Percentiles rank a stretch among this genome's conserved stretches.
These are phyloP conservation scores for Akanthomyces muscarius DNA, from an alignment of 2,329 filamentous ascomycete genomes.

Conservation along the genomic window DNA sequence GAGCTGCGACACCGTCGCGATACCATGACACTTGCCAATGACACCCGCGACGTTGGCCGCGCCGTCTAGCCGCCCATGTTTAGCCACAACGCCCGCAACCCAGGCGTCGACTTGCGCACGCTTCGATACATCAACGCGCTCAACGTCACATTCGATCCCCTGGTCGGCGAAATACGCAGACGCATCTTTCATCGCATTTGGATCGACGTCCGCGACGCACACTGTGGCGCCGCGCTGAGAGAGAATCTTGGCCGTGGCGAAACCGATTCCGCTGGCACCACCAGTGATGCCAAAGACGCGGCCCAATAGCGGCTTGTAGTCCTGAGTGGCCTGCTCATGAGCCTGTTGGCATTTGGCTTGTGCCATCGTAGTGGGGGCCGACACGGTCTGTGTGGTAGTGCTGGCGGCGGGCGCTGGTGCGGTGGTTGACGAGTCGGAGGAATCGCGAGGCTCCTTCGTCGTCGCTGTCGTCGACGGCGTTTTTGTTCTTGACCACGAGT, in stretches of 20 bases:
- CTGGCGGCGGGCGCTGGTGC: neutral
- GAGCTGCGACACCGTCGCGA: slow-evolving; percentile 37
- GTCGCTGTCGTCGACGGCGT: neutral
- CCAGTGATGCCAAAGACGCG: slow-evolving; percentile 32
- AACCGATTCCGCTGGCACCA: slow-evolving; percentile 37
- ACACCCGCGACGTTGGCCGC: slow-evolving; percentile 52
- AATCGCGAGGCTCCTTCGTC: neutral
- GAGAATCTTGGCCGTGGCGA: slow-evolving; percentile 38
- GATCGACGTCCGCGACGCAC: slow-evolving; percentile 36
- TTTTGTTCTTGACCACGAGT: slow-evolving; percentile 1
- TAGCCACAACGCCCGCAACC: slow-evolving; percentile 40
- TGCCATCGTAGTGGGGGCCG: neutral
- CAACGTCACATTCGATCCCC: slow-evolving; percentile 29
- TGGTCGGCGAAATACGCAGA: slow-evolving; percentile 28
- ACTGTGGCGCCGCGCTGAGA: slow-evolving; percentile 33
- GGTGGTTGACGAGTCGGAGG: neutral
- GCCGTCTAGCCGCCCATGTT: slow-evolving; percentile 48
- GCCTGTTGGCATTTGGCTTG: neutral
- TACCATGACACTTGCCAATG: slow-evolving; percentile 40
- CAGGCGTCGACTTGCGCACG: slow-evolving; percentile 46
- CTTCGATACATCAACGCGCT: slow-evolving; percentile 44
- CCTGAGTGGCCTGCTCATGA: neutral
- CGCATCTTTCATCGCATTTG: slow-evolving; percentile 29
- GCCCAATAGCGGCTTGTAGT: slow-evolving; percentile 16
- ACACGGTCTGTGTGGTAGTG: neutral